Percentiles rank a stretch among this genome's conserved stretches.
phyloP scores from a whole-genome alignment of 176 grass and related monocot genomes.

The Olyra latifolia region DNA sequence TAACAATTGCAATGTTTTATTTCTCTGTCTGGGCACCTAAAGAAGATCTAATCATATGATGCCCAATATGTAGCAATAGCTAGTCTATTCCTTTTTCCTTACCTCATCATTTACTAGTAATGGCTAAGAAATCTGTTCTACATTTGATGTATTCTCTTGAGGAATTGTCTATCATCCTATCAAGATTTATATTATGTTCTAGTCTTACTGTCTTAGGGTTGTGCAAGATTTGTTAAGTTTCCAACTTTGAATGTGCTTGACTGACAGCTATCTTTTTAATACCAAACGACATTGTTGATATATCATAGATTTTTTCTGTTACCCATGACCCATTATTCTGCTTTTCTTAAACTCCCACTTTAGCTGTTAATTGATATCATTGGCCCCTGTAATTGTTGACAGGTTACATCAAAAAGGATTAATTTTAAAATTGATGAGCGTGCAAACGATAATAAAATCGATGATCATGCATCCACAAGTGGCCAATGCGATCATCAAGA shows the following conservation, averaged over 20 bases:
- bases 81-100: not conserved
- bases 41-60: conserved; percentile 9
- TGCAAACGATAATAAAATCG: conserved; percentile 48
- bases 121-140: not conserved
- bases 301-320: not conserved
- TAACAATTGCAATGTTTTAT: not conserved
- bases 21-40: not conserved
- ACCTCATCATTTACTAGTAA: conserved; percentile 20
- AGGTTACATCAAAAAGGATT: conserved; percentile 99
- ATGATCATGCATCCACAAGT: conserved; percentile 55
- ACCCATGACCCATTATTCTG: not conserved
- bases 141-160: not conserved
- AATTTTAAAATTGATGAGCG: conserved; percentile 84
- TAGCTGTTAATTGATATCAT: conserved; percentile 37
- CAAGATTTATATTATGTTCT: conserved; percentile 22
- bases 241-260: not conserved
- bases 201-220: not conserved
- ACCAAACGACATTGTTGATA: conserved; percentile 4
- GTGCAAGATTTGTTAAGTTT: not conserved
- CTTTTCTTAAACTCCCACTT: conserved; percentile 19
- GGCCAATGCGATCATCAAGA: conserved; percentile 62
- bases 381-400: conserved; percentile 26
- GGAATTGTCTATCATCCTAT: conserved; percentile 15
- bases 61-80: conserved; percentile 2
- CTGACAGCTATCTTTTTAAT: not conserved